Percentiles rank a stretch among this genome's conserved stretches.
Evolutionary conservation across 441 rosid species (phyloP).

Genomic region (Rhodomyrtus psidioides): DNA sequence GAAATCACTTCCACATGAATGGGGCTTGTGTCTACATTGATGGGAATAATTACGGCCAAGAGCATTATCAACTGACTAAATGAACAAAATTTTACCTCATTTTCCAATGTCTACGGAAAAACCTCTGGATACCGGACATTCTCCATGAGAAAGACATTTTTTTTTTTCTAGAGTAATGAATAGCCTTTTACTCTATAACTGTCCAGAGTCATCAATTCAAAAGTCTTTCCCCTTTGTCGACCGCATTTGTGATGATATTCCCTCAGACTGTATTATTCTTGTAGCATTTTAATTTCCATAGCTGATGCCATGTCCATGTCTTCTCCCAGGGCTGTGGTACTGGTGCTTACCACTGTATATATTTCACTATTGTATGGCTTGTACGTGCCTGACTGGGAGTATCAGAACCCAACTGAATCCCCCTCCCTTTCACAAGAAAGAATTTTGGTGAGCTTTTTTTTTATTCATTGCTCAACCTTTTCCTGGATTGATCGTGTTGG

Average conservation of each 20-base stretch:
- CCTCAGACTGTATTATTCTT: background rate
- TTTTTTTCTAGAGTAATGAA: background rate
- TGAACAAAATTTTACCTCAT: background rate
- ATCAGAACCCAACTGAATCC: slow-evolving; percentile 35
- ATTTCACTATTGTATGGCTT: slow-evolving; percentile 50
- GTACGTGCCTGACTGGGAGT: slow-evolving; percentile 77
- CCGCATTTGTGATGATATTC: background rate
- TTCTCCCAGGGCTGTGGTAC: slow-evolving; percentile 41
- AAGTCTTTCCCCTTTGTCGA: background rate
- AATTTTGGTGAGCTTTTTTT: slow-evolving; percentile 32
- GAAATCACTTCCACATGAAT: background rate
- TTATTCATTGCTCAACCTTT: background rate
- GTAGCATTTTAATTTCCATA: background rate
- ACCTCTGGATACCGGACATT: background rate
- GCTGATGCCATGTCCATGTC: background rate
- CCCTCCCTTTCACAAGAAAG: slow-evolving; percentile 31
- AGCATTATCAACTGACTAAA: background rate
- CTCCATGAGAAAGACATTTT: background rate
- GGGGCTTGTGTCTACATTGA: background rate
- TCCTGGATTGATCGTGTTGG: background rate
- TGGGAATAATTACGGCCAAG: background rate
- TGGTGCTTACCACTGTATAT: slow-evolving; percentile 36
- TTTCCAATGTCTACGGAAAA: background rate
- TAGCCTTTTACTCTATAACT: background rate
- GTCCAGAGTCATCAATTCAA: background rate